Base-by-base conservation (phyloP, 352 stramenopile species). In the Phytophthora pinifolia region DNA sequence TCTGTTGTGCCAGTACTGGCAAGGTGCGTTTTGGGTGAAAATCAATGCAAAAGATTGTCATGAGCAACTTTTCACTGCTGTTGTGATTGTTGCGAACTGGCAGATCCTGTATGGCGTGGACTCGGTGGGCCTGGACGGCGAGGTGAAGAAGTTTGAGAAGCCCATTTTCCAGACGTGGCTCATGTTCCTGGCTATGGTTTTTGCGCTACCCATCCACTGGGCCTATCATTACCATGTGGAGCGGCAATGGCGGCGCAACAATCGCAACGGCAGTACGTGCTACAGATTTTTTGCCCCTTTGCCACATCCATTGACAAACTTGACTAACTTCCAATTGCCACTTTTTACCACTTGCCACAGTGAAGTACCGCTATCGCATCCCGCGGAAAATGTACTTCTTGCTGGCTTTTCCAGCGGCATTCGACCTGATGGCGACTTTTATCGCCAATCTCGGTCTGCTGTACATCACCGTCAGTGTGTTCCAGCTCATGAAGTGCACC, bases 101-200 rank as follows among this genome's bases (percentile, higher is more conserved):
- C 85, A 98, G 79, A 91, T 96, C n/a, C 76, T 98, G 73, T 97
- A 98, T 58, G 80, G 80, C 25, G 79, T 98, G 25, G 80, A 96
- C 48, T 89, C 84, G 9, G 75, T 95, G 22, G 94, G 92, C 4
- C 78, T 97, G 9, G 76, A 90, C 20, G 92, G 89, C 14, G 69
- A 94, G 44, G 62, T 91, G 12, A 95, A 97, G 71, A 83, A 88
- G 37, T 98, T 98, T 64, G 76, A 94, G 39, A 98, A 98, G 59
- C 92, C 94, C 37, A 86, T 98, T 41, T 98, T 98, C 74, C 91
- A 98, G 74, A 98, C 95, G 13, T 98, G 96, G 78, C 88, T 96
- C 59, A 98, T 98, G 94, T 98, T 98, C 71, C 69, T 98, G 7
- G 92, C 93, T 33, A 98, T 98, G 95, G 59, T 93, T 20, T 97